phyloP scores from a whole-genome alignment of 192 early-diverging fungal species.

The Spizellomyces sp. region DNA sequence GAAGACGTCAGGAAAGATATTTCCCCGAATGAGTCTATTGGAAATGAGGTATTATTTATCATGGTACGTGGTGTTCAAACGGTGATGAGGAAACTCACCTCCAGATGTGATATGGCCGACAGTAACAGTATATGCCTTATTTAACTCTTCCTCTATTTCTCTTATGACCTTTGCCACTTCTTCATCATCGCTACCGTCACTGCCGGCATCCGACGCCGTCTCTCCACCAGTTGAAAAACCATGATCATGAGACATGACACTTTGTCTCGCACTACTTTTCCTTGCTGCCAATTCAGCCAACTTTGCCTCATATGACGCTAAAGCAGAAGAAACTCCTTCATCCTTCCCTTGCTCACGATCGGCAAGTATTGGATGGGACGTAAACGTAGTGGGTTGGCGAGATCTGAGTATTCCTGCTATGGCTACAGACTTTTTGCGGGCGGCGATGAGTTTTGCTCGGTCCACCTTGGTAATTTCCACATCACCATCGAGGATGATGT shows the following conservation, averaged over 20 bases:
- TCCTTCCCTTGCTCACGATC: background rate
- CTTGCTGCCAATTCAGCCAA: background rate
- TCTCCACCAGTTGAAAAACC: background rate
- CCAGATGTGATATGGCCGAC: constrained; percentile 37
- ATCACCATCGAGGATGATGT: constrained; percentile 46
- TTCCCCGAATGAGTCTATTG: constrained; percentile 47
- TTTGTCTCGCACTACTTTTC: background rate
- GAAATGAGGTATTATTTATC: constrained; percentile 5
- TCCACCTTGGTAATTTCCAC: constrained; percentile 42
- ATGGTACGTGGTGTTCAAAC: background rate
- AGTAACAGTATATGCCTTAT: constrained; percentile 31
- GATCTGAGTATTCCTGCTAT: background rate
- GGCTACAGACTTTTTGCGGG: constrained; percentile 21
- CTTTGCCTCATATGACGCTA: background rate
- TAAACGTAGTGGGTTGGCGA: background rate
- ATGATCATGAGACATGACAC: background rate
- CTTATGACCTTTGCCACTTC: constrained; percentile 1
- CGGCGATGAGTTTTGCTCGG: constrained; percentile 28
- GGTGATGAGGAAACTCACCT: constrained; percentile 24
- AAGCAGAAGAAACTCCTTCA: background rate
- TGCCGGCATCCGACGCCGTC: background rate
- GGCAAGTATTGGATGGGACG: background rate
- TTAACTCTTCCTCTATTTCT: constrained; percentile 25
- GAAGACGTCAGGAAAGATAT: constrained; percentile 27
- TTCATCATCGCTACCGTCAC: constrained; percentile 2